Evolutionary conservation across 176 grass and related monocot species (phyloP).

Genomic region (Musa schizocarpa): DNA sequence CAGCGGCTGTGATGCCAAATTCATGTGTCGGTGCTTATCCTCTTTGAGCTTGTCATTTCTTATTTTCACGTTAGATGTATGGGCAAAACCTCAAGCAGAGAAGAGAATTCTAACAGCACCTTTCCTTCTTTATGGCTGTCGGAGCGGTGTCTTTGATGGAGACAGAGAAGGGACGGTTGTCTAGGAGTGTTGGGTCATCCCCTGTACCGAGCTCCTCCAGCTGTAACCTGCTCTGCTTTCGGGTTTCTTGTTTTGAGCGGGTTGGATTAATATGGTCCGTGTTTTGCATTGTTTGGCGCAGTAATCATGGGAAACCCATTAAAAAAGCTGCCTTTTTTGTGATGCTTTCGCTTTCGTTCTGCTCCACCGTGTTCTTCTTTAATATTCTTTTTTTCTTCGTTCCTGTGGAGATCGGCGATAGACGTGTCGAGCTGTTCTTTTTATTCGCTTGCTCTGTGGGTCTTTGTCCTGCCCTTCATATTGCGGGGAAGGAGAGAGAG

Average conservation of each 20-base stretch:
- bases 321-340: not conserved
- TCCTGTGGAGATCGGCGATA: not conserved
- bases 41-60: too few species aligned
- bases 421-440: slow-evolving; percentile 5
- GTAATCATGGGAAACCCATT: slow-evolving; percentile 1
- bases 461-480: not conserved
- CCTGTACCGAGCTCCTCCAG: not conserved
- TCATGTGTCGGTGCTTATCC: too few species aligned
- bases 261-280: not conserved
- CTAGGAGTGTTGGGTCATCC: too few species aligned
- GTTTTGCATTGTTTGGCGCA: too few species aligned
- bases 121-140: too few species aligned
- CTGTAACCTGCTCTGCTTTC: not conserved
- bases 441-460: not conserved
- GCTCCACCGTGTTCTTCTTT: not conserved
- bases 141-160: too few species aligned
- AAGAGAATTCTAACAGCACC: too few species aligned
- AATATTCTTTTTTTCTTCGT: not conserved
- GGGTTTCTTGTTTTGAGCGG: not conserved
- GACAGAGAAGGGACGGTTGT: too few species aligned
- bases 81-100: too few species aligned
- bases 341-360: not conserved
- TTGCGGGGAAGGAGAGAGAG: not conserved
- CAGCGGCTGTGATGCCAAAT: too few species aligned
- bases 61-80: too few species aligned